phyloP scores from a whole-genome alignment of 2,329 filamentous ascomycete genomes.

The Grosmannia penicillata region DNA sequence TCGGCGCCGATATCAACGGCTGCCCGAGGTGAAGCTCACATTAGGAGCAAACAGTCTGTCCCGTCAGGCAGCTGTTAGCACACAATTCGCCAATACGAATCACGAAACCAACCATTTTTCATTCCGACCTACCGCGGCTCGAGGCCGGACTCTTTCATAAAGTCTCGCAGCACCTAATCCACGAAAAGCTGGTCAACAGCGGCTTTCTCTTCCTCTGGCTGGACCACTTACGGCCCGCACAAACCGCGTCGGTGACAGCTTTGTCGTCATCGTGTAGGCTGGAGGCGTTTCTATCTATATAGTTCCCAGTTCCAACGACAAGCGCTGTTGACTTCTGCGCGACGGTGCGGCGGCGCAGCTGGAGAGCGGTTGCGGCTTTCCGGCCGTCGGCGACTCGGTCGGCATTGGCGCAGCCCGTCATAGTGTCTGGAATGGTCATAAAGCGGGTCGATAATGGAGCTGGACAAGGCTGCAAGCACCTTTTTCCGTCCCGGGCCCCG shows the following conservation, averaged over 20 bases:
- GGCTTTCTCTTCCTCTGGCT: neutral
- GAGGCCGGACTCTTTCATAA: conserved; percentile 70
- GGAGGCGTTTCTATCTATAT: neutral
- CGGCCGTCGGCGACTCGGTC: neutral
- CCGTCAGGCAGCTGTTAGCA: neutral
- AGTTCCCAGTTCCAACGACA: no score
- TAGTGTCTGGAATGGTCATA: no score
- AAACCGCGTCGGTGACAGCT: conserved; percentile 17
- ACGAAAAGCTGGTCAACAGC: neutral
- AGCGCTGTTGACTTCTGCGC: no score
- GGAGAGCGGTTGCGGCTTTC: neutral
- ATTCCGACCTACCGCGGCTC: conserved; percentile 64
- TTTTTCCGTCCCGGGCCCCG: conserved; percentile 1
- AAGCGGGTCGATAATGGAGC: no score
- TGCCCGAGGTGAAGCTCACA: conserved; percentile 14
- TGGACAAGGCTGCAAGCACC: no score
- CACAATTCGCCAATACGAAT: neutral
- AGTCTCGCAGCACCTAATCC: conserved; percentile 79
- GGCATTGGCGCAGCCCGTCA: neutral
- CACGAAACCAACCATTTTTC: no score
- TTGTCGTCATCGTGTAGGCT: conserved; percentile 14
- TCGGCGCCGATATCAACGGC: neutral
- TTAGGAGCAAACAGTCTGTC: conserved; percentile 25
- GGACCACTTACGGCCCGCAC: conserved; percentile 15
- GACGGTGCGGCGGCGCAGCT: no score